Base-by-base conservation (phyloP, 371 early-diverging fungal genomes). In the Funneliformis caledonium region DNA sequence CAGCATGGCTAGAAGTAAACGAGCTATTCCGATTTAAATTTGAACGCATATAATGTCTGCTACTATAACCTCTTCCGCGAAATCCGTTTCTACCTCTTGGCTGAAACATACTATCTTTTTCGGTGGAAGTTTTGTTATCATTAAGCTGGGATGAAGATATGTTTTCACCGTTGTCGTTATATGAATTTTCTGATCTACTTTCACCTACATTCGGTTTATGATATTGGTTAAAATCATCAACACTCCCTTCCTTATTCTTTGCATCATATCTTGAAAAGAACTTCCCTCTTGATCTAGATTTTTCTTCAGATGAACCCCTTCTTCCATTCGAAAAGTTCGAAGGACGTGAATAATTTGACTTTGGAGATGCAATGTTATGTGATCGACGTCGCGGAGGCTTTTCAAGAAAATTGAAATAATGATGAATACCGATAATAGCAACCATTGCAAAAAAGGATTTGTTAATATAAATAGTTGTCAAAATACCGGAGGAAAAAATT, bases 381-480 rank as follows among this genome's bases (percentile, higher is more conserved):
- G 75, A 56, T 56, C 42, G 75, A 33, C 37, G 75, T 8, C 61
- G 75, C 60, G 42, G 43, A 8, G 50, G 16, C 72, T 72, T 37
- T 72, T 43, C 14, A 45, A n/a, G 12, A 65, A 64, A 65, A 65
- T 31, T 56, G 16, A n/a, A 65, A 64, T 22, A 33, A 33, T 65
- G 65, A 26, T 65, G 31, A 33, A 33, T 11, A 33, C 14, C 2
- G 26, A 65, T 65, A 10, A 70, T 37, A 19, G 45, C 16, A 43
- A 43, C n/a, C 12, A 22, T 45, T 70, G 22, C 8, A 56, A 56
- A 56, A 50, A 52, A 56, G 19, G 19, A 68, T 68, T 6, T 79
- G 50, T 9, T 42, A 56, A 11, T 42, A 43, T 48, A 33, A 12
- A 70, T 69, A 52, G 3, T 65, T 37, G 33, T 65, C 65, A 67